A percentile compares a stretch with the other conserved stretches of the same genome.
phyloP scores from a whole-genome alignment of 1,284 basidiomycete genomes.

The Mrakiaceae sp. region DNA sequence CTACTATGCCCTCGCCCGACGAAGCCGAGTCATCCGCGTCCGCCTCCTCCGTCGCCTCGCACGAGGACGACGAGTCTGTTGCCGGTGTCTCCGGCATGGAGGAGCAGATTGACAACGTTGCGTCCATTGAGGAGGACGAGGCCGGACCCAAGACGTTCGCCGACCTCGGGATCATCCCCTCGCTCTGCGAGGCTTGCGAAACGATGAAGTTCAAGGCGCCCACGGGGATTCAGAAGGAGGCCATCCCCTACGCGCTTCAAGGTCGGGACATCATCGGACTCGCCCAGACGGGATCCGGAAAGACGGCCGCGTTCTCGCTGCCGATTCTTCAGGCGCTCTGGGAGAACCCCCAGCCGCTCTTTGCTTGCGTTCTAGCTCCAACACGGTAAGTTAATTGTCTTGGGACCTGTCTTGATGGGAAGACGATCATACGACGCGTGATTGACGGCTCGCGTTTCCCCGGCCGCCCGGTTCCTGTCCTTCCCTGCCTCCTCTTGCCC shows the following conservation, averaged over 20 bases:
- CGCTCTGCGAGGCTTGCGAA: conserved; percentile 74
- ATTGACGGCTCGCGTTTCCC: background rate
- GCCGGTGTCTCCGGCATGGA: background rate
- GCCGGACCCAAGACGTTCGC: conserved; percentile 31
- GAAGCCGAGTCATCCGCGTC: background rate
- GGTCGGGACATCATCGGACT: conserved; percentile 95
- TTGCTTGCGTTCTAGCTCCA: conserved; percentile 87
- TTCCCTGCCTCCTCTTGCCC: background rate
- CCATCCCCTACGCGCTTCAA: conserved; percentile 80
- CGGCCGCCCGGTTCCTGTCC: background rate
- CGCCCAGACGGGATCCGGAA: conserved; percentile 93
- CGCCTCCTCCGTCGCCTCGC: background rate
- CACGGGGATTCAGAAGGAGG: conserved; percentile 81
- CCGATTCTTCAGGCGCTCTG: conserved; percentile 94
- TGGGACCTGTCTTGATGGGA: background rate
- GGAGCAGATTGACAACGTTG: background rate
- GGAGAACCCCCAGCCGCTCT: conserved; percentile 90
- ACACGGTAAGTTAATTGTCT: conserved; percentile 45
- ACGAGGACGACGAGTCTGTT: background rate
- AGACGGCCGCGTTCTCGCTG: conserved; percentile 93
- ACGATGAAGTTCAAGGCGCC: conserved; percentile 76
- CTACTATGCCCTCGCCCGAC: background rate
- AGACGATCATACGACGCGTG: conserved; percentile 5
- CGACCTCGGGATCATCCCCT: conserved; percentile 72
- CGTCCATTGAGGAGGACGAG: background rate